Conservation (phyloP, 352 stramenopile genomes). For the Pythium dissotocum region DNA sequence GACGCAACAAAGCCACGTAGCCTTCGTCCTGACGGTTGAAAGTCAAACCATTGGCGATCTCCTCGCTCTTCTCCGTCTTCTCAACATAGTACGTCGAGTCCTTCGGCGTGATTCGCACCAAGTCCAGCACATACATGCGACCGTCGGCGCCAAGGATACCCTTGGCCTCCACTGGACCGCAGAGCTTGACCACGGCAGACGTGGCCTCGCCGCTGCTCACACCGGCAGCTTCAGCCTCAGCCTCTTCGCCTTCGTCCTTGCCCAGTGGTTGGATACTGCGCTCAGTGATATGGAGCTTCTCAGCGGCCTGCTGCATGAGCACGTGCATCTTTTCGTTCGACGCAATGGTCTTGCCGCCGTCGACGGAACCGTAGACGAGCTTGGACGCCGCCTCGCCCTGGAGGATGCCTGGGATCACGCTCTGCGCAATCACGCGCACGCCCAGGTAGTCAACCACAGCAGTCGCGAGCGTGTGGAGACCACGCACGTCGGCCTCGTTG, state of each 20-base stretch:
- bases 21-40: constrained; percentile 85
- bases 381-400: constrained; percentile 94
- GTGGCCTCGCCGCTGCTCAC: constrained; percentile 48
- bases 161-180: constrained; percentile 94
- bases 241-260: constrained; percentile 44
- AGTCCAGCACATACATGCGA: constrained; percentile 94
- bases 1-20: constrained; percentile 89
- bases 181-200: constrained; percentile 74
- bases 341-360: constrained; percentile 88
- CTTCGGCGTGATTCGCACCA: constrained; percentile 93
- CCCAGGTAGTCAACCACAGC: constrained; percentile 95
- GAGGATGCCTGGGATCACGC: constrained; percentile 95
- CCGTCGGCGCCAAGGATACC: constrained; percentile 94
- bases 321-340: constrained; percentile 93
- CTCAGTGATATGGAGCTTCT: constrained; percentile 90
- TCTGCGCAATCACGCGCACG: constrained; percentile 94
- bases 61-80: constrained; percentile 29
- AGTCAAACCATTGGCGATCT: constrained; percentile 46
- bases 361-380: constrained; percentile 94
- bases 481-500: constrained; percentile 90
- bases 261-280: constrained; percentile 78
- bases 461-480: constrained; percentile 93
- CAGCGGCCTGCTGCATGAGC: constrained; percentile 80
- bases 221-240: constrained; percentile 29
- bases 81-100: constrained; percentile 92